phyloP scores from a whole-genome alignment of 164 flowering plant species.

The Hamamelis virginiana region DNA sequence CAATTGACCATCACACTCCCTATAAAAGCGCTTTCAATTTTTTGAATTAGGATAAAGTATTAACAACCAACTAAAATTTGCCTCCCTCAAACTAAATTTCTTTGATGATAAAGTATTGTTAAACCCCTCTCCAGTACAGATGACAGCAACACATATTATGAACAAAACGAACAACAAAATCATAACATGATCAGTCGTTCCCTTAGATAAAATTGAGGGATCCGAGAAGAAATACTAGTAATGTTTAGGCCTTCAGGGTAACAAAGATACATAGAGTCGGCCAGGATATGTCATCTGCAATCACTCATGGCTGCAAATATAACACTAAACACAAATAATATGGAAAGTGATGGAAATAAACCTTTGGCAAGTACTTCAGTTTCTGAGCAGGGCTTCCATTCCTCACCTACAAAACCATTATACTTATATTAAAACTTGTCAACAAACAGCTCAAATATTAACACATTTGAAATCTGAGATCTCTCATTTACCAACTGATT shows the following conservation, averaged over 20 bases:
- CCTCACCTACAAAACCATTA: conserved; percentile 61
- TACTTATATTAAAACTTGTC: not conserved
- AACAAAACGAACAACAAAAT: no score
- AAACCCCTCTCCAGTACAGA: not conserved
- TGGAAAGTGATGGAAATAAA: conserved; percentile 15
- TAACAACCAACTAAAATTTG: no score
- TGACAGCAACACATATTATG: not conserved
- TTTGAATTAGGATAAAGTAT: no score
- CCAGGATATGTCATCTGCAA: not conserved
- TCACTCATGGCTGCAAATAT: not conserved
- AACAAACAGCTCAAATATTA: not conserved
- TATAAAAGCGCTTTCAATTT: no score
- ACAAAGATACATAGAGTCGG: not conserved
- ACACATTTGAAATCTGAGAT: conserved; percentile 5
- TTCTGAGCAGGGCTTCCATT: conserved; percentile 83
- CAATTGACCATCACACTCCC: no score
- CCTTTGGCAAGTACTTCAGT: conserved; percentile 94
- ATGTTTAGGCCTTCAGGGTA: not conserved
- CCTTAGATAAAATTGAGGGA: not conserved
- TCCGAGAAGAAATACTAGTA: not conserved
- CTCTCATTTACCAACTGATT: conserved; percentile 76
- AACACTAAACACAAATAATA: not conserved
- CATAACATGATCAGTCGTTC: not conserved
- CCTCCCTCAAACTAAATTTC: no score
- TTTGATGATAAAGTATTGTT: no score